Evolutionary conservation across 2,329 filamentous ascomycete genomes (phyloP), one percentile per base, ranked within the genome.

Genomic region (Dothistroma pini): DNA sequence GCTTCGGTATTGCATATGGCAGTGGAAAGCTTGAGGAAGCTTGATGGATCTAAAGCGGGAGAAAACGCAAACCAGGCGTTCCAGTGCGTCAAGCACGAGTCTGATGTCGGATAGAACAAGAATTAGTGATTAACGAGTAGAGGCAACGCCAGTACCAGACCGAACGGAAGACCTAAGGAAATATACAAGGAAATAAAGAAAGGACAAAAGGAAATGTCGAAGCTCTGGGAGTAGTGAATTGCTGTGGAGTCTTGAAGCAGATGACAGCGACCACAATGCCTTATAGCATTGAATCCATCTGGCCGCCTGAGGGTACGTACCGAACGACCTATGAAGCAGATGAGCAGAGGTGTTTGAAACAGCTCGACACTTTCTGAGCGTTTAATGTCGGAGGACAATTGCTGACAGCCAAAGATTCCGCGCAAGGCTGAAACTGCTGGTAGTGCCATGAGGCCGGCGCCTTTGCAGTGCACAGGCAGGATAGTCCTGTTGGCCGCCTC

Each of bases 111-210:
- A 12, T 31, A 19, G 2, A 31, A 29, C 22, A 64, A 59, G 47
- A 51, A 62, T 66, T 66, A 68, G 63, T 41, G 56, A 63, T 65
- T 66, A 66, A 34, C 55, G 49, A 61, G 56, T 56, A 34, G 32
- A 59, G 56, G 54, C 31, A 61, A 65, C 66, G 64, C 67, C 69
- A 70, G 68, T 72, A 60, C 69, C 68, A 72, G 69, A 72, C 70
- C 65, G 65, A 69, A 69, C 61, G 64, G 58, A 57, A 58, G 57
- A 67, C 54, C 62, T 68, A 72, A 66, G 63, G 65, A 70, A 70
- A 71, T 60, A 69, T 64, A 57, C 56, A 68, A 71, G 63, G 68
- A 72, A 69, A 71, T 57, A 70, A 69, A 57, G 67, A 71, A 68
- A 68, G 41, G 64, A 63, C 54, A 61, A 61, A 60, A 54, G 53